A percentile compares a stretch with the other conserved stretches of the same genome.
Conservation (phyloP, 495 filamentous ascomycete species). For the Tuber magnatum region DNA sequence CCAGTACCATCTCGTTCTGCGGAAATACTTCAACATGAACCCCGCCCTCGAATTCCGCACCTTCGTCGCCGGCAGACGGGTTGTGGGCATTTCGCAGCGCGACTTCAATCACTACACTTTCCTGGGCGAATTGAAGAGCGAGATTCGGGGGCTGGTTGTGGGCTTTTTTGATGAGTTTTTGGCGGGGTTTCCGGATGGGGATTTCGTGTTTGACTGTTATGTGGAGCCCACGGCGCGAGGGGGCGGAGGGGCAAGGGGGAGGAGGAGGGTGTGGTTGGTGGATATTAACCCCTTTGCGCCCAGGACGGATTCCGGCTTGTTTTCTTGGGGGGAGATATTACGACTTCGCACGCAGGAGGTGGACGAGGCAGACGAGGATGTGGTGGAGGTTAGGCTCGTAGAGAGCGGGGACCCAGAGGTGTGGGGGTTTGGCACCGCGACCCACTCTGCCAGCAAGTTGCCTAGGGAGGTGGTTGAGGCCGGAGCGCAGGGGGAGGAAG, state of each 20-base stretch:
- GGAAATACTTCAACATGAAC: constrained; percentile 79
- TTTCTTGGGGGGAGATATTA: constrained; percentile 84
- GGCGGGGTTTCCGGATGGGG: constrained; percentile 69
- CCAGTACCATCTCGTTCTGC: constrained; percentile 65
- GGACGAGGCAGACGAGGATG: constrained; percentile 41
- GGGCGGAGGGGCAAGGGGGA: constrained; percentile 4
- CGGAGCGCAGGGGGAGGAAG: constrained; percentile 61
- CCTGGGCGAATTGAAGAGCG: constrained; percentile 56
- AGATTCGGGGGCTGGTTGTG: constrained; percentile 56
- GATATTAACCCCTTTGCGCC: constrained; percentile 96
- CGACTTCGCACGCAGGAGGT: constrained; percentile 49
- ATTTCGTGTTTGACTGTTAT: constrained; percentile 74
- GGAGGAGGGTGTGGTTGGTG: constrained; percentile 68
- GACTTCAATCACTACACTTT: constrained; percentile 88
- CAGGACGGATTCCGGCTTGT: constrained; percentile 79
- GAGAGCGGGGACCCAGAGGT: constrained; percentile 47
- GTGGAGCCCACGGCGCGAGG: constrained; percentile 71
- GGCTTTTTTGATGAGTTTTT: constrained; percentile 68
- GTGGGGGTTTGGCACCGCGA: constrained; percentile 72
- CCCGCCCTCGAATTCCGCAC: constrained; percentile 88
- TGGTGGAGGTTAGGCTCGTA: constrained; percentile 71
- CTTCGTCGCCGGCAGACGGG: constrained; percentile 70
- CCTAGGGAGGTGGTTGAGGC: constrained; percentile 93
- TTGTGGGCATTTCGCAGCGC: constrained; percentile 80
- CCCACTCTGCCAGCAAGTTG: constrained; percentile 92